Conservation (phyloP, 1,284 basidiomycete species). For the Tylopilus orsonianus region DNA sequence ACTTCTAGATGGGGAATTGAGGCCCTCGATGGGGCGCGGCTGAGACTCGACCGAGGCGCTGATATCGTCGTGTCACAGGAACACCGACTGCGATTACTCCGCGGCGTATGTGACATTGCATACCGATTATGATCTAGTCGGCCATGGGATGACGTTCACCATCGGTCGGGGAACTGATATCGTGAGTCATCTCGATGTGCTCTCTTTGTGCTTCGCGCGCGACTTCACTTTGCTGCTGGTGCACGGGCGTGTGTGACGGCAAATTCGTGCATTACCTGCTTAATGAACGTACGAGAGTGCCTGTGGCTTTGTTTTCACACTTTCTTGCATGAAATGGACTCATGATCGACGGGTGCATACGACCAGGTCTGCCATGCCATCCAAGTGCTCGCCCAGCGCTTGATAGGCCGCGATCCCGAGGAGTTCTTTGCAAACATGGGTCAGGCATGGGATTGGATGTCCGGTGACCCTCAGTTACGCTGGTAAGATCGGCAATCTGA, state of each 20-base stretch:
- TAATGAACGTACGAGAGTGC: neutral
- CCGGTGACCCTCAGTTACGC: constrained; percentile 81
- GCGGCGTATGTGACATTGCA: constrained; percentile 83
- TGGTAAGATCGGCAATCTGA: constrained; percentile 54
- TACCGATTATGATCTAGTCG: constrained; percentile 63
- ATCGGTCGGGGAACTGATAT: constrained; percentile 94
- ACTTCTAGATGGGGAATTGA: too few species aligned
- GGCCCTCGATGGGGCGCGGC: neutral
- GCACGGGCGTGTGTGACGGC: neutral
- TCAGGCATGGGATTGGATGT: constrained; percentile 72
- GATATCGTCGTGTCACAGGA: constrained; percentile 46
- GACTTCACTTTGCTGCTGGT: neutral
- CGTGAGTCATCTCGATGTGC: constrained; percentile 40
- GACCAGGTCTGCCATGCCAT: constrained; percentile 74
- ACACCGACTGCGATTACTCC: constrained; percentile 92
- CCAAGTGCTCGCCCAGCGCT: constrained; percentile 65
- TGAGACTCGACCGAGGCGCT: constrained; percentile 1
- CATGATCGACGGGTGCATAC: neutral
- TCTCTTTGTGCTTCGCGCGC: neutral
- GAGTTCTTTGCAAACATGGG: constrained; percentile 88
- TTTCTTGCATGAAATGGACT: neutral
- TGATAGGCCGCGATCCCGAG: constrained; percentile 82
- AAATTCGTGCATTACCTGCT: neutral
- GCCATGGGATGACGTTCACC: constrained; percentile 93
- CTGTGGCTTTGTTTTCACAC: neutral